Conservation (phyloP, 257 asterid species). For the Solanum gandarillasii region DNA sequence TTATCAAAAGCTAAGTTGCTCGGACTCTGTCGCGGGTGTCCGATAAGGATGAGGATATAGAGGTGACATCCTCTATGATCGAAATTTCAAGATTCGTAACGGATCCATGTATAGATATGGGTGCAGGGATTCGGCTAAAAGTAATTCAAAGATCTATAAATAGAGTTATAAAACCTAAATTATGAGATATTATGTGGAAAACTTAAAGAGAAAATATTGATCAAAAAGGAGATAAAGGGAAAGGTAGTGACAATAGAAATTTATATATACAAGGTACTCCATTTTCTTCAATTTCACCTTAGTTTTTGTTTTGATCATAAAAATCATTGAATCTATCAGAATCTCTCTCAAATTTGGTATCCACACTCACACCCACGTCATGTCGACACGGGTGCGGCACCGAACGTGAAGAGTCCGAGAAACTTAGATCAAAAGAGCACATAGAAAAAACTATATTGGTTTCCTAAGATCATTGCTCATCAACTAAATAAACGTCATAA, state of each 20-base stretch:
- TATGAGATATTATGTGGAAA: not conserved
- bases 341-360: not conserved
- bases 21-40: not conserved
- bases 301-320: too few species aligned
- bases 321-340: not conserved
- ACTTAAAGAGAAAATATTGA: not conserved
- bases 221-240: not conserved
- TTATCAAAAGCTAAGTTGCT: not conserved
- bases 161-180: not conserved
- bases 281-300: not conserved
- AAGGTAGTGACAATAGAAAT: not conserved
- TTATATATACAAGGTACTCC: not conserved
- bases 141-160: not conserved
- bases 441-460: not conserved
- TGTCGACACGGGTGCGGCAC: not conserved
- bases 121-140: not conserved
- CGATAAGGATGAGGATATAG: not conserved
- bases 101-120: not conserved
- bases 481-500: not conserved
- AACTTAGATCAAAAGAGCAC: not conserved
- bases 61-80: not conserved
- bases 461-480: not conserved
- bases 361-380: not conserved
- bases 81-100: not conserved
- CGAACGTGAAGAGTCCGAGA: not conserved